Conservation (phyloP, 1,139 yeast species). For the Zygoascus meyerae region DNA sequence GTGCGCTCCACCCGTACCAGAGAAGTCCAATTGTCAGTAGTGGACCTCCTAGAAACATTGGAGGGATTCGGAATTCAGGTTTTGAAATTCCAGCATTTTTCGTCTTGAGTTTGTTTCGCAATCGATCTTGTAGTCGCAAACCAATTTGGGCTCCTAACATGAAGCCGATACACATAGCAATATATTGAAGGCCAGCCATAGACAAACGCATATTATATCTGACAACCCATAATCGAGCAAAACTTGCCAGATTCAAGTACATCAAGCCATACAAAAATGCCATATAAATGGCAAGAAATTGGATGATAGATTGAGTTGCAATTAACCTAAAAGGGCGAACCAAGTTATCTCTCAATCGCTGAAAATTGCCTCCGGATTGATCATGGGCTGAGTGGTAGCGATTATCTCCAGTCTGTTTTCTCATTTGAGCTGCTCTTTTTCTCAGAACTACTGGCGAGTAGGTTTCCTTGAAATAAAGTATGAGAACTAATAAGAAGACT, state of each 20-base stretch:
- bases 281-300: constrained; percentile 54
- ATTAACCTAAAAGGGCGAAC: constrained; percentile 50
- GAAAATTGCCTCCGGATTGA: constrained; percentile 11
- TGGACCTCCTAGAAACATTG: constrained; percentile 40
- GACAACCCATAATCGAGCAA: constrained; percentile 46
- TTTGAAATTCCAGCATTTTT: constrained; percentile 42
- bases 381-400: constrained; percentile 48
- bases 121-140: constrained; percentile 37
- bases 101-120: constrained; percentile 31
- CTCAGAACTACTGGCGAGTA: constrained; percentile 51
- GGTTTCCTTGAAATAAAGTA: constrained; percentile 47
- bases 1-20: constrained; percentile 61
- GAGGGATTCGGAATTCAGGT: constrained; percentile 47
- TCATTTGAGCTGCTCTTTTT: constrained; percentile 41
- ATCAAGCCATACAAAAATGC: constrained; percentile 58
- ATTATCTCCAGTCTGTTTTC: constrained; percentile 47
- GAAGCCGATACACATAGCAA: constrained; percentile 50
- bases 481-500: constrained; percentile 40
- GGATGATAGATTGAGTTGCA: constrained; percentile 54
- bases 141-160: constrained; percentile 41
- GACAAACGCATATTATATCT: constrained; percentile 44
- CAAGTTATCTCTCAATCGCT: constrained; percentile 26
- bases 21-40: constrained; percentile 52
- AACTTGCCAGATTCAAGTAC: constrained; percentile 53
- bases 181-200: constrained; percentile 51